A percentile compares a stretch with the other conserved stretches of the same genome.
phyloP scores from a whole-genome alignment of 192 early-diverging fungal genomes.

The Mortierella antarctica region DNA sequence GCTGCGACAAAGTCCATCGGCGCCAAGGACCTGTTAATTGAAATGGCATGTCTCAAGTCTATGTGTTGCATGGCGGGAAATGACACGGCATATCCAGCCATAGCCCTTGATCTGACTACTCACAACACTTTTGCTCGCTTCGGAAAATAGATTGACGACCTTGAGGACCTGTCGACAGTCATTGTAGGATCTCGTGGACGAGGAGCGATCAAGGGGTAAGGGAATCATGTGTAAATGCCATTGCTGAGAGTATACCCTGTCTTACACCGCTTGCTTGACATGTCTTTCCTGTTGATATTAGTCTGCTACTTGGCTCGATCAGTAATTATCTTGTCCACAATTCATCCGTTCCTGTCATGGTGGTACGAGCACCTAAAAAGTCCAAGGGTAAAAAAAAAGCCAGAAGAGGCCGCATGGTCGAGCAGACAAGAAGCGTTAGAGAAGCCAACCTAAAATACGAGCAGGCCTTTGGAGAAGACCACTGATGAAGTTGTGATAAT shows the following conservation, averaged over 20 bases:
- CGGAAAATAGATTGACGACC: slow-evolving; percentile 51
- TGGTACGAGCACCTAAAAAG: slow-evolving; percentile 57
- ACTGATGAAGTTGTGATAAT: no score
- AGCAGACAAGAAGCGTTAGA: slow-evolving; percentile 35
- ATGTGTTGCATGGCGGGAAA: background rate
- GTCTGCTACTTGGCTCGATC: slow-evolving; percentile 61
- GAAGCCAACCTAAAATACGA: slow-evolving; percentile 47
- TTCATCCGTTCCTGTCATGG: slow-evolving; percentile 62
- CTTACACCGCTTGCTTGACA: background rate
- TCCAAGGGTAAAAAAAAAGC: slow-evolving; percentile 50
- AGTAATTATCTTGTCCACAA: slow-evolving; percentile 66
- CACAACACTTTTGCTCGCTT: background rate
- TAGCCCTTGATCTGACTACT: background rate
- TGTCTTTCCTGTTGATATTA: slow-evolving; percentile 21
- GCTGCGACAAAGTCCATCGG: slow-evolving; percentile 51
- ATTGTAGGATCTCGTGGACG: slow-evolving; percentile 60
- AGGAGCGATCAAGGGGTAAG: slow-evolving; percentile 57
- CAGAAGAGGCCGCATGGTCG: slow-evolving; percentile 8
- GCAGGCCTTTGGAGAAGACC: slow-evolving; percentile 25
- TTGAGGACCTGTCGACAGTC: slow-evolving; percentile 56
- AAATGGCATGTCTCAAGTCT: slow-evolving; percentile 22
- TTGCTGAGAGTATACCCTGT: background rate
- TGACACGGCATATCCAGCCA: no score
- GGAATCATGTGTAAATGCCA: background rate
- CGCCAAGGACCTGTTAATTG: slow-evolving; percentile 44